Evolutionary conservation across 257 asterid species (phyloP), one percentile per base, ranked within the genome.

Genomic region (Nicotiana undulata): DNA sequence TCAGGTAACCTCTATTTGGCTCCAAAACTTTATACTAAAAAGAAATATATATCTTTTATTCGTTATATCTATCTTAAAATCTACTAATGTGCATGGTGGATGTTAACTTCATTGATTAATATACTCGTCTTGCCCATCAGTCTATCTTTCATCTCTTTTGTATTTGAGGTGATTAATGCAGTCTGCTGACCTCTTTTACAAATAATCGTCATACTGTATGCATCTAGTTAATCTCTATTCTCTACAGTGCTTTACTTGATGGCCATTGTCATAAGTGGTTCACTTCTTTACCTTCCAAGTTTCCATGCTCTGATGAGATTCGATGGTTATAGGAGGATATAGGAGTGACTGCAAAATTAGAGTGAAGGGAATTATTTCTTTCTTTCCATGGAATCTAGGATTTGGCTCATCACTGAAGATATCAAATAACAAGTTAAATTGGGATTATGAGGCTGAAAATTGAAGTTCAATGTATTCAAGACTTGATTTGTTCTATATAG

Each of bases 1-100:
- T 93, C 84, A 91, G 99, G 98, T 95, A 90, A 82, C 74, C 77
- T 79, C 77, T 46, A 79, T 9, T n/a, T 79, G 79, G 44, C 26
- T 74, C 79, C 28, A 37, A 26, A 49, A 49, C 44, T 26, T 56
- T 74, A 15, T 26, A 72, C 59, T 46, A 74, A 49, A 72, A 24
- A 24, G 44, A 74, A 13, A 6, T 24, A 58, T 72, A 72, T 20
- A 24, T 49, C 10, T 24, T 74, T 46, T 26, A 49, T 74, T 40
- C 16, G 53, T 74, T 74, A 3, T 74, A 74, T 51, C 26, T 49
- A 74, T 74, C 79, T 74, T 24, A 60, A 74, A 49, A 49, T 49
- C 44, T 74, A 74, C 61, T 24, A 74, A 70, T 24, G 24, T 72
- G 78, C 40, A 24, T 72, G 77, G 37, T 70, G 6, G 20, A 70